Conservation (phyloP, 163 green algal species). For the Volvox carteri region DNA sequence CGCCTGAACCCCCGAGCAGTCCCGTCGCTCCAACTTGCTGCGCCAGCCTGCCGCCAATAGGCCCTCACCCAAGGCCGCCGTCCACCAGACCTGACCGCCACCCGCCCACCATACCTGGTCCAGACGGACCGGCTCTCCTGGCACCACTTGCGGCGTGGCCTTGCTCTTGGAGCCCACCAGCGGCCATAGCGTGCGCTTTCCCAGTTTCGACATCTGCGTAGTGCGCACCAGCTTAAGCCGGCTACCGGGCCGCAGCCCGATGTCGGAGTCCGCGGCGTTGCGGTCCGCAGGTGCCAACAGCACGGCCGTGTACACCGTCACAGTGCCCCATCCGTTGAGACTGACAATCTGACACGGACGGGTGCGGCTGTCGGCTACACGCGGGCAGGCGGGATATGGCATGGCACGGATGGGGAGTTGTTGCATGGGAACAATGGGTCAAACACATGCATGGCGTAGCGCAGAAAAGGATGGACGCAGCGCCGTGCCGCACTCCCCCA, state of each 20-base stretch:
- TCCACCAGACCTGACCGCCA: too few relatives aligned
- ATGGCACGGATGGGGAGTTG: too few relatives aligned
- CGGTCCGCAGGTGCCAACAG: constrained; percentile 35
- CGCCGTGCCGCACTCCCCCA: too few relatives aligned
- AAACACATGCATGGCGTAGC: too few relatives aligned
- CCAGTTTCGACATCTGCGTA: constrained; percentile 55
- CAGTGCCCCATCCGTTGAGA: constrained; percentile 61
- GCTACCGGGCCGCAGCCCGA: constrained; percentile 68
- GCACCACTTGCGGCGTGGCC: neutral
- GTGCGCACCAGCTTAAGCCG: constrained; percentile 62
- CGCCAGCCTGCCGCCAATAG: too few relatives aligned
- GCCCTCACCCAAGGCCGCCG: too few relatives aligned
- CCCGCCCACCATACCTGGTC: constrained; percentile 43
- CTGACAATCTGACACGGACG: constrained; percentile 63
- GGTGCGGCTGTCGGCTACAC: constrained; percentile 42
- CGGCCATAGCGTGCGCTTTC: constrained; percentile 37
- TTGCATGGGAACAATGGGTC: too few relatives aligned
- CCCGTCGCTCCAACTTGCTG: neutral
- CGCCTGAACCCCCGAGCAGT: too few relatives aligned
- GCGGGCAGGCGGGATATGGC: too few relatives aligned
- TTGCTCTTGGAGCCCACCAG: neutral
- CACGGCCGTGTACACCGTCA: constrained; percentile 59
- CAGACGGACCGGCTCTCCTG: constrained; percentile 2
- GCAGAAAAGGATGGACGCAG: too few relatives aligned
- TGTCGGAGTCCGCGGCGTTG: constrained; percentile 56